Percentiles rank a stretch among this genome's conserved stretches.
These are phyloP conservation scores for Picea sitchensis DNA, from an alignment of 75 land plant genomes.

Conservation along the genomic window DNA sequence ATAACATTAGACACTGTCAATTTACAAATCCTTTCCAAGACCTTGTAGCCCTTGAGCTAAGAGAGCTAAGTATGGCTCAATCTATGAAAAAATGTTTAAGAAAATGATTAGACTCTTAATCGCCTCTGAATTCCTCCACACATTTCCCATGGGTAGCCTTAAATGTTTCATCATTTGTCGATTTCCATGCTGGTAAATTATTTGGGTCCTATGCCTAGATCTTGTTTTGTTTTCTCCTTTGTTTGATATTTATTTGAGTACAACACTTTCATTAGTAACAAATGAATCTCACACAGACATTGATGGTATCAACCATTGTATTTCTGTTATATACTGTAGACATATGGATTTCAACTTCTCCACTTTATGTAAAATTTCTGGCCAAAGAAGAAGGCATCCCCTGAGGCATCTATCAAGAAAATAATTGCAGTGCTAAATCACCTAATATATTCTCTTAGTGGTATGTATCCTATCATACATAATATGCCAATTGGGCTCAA, in stretches of 20 bases:
- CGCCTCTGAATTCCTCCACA: constrained; percentile 81
- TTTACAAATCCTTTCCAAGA: constrained; percentile 17
- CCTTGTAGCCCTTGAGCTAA: constrained; percentile 90
- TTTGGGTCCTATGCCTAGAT: constrained; percentile 16
- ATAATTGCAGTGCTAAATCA: constrained; percentile 85
- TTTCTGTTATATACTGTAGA: too few species aligned
- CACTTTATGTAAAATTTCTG: constrained; percentile 86
- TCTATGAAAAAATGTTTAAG: constrained; percentile 71
- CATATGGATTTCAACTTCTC: constrained; percentile 23
- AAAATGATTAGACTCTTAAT: constrained; percentile 67
- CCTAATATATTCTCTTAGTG: constrained; percentile 97
- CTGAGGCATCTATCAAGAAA: constrained; percentile 95
- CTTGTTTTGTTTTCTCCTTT: background rate
- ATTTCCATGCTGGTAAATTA: constrained; percentile 15
- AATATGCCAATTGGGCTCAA: constrained; percentile 98
- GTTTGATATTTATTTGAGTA: too few species aligned
- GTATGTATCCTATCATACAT: constrained; percentile 77
- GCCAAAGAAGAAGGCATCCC: constrained; percentile 89
- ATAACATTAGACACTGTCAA: too few species aligned
- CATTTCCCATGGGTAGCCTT: constrained; percentile 42
- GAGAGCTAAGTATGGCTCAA: constrained; percentile 88
- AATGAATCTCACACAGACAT: too few species aligned
- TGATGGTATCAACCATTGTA: too few species aligned
- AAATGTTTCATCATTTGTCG: constrained; percentile 37
- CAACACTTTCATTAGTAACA: too few species aligned